phyloP scores from a whole-genome alignment of 1,284 basidiomycete species.

The Cutaneotrichosporon cyanovorans region DNA sequence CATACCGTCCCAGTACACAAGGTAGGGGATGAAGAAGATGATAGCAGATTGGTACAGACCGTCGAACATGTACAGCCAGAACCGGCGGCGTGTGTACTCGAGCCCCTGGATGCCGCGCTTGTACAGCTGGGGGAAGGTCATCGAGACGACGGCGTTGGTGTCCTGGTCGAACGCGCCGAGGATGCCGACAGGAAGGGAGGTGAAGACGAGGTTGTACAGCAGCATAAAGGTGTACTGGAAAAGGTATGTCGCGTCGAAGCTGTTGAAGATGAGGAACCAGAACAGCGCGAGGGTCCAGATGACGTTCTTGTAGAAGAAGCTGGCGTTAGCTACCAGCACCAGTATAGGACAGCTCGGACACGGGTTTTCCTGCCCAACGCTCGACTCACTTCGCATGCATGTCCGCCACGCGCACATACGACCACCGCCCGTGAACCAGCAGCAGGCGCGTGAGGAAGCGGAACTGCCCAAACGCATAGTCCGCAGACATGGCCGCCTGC shows the following conservation, averaged over 20 bases:
- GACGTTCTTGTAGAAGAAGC: conserved; percentile 86
- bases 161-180: conserved; percentile 96
- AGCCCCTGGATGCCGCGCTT: conserved; percentile 83
- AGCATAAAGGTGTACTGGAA: conserved; percentile 93
- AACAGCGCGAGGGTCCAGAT: conserved; percentile 66
- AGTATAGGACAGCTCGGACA: no score
- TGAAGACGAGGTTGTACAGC: conserved; percentile 86
- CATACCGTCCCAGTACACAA: conserved; percentile 60
- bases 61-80: conserved; percentile 92
- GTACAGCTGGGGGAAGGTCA: conserved; percentile 91
- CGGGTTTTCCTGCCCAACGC: no score
- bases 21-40: conserved; percentile 82
- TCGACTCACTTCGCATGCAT: conserved; percentile 75
- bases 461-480: conserved; percentile 97
- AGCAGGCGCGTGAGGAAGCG: conserved; percentile 85
- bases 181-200: conserved; percentile 82
- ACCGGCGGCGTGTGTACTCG: conserved; percentile 84
- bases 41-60: conserved; percentile 87
- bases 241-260: conserved; percentile 89
- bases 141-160: conserved; percentile 76
- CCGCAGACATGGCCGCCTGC: conserved; percentile 97
- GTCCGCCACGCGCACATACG: conserved; percentile 90
- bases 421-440: conserved; percentile 93
- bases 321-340: no score
- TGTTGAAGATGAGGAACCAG: conserved; percentile 79